phyloP scores from a whole-genome alignment of 2,329 filamentous ascomycete genomes.

The Monilinia laxa region DNA sequence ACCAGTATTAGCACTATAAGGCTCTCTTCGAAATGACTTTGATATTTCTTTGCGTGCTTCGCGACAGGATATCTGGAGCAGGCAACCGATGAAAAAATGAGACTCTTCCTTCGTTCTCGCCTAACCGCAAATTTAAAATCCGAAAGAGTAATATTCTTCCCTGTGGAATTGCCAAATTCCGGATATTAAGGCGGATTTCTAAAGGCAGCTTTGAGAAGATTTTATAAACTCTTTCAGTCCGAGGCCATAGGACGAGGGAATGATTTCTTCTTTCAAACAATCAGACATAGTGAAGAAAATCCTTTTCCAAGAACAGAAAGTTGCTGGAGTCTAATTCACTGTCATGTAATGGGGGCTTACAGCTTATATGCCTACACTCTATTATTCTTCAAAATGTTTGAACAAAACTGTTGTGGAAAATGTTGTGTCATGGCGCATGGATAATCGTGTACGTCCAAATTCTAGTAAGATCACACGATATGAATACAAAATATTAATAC shows the following conservation, averaged over 20 bases:
- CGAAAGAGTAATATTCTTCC: neutral
- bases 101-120: neutral
- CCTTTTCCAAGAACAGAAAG: neutral
- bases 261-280: neutral
- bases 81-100: neutral
- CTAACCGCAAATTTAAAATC: neutral
- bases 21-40: neutral
- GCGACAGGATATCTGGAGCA: neutral
- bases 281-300: neutral
- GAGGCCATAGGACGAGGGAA: neutral
- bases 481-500: neutral
- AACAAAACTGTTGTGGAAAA: neutral
- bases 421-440: neutral
- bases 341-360: neutral
- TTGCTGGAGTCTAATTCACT: neutral
- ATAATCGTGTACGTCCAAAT: neutral
- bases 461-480: neutral
- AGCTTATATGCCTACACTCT: neutral
- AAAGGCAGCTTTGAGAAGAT: neutral
- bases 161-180: neutral
- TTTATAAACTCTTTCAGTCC: neutral
- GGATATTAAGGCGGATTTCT: neutral
- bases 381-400: neutral
- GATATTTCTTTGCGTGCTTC: neutral
- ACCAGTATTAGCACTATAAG: neutral